Evolutionary conservation across 2,329 filamentous ascomycete species (phyloP).

Genomic region (Calonectria montana): DNA sequence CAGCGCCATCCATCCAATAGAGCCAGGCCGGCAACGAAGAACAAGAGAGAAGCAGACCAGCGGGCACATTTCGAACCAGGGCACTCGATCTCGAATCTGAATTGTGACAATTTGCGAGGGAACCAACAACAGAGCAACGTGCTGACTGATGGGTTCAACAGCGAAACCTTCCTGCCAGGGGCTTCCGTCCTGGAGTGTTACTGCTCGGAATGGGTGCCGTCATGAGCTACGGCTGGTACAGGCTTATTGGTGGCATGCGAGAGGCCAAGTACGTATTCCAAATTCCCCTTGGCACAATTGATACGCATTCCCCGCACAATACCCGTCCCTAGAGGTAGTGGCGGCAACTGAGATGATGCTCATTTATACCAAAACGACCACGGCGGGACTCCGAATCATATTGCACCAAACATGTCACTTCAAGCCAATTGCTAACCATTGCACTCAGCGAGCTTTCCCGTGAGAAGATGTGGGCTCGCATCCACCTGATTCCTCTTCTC

Average conservation of each 20-base stretch:
- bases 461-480: constrained; percentile 98
- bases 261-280: constrained; percentile 84
- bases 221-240: constrained; percentile 93
- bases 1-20: background rate
- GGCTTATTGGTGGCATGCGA: constrained; percentile 81
- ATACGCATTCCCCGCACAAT: background rate
- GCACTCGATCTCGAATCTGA: background rate
- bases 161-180: constrained; percentile 92
- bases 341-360: background rate
- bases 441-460: constrained; percentile 83
- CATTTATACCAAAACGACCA: background rate
- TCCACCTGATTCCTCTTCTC: constrained; percentile 91
- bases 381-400: background rate
- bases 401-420: background rate
- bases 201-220: constrained; percentile 80
- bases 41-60: background rate
- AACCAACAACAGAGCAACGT: background rate
- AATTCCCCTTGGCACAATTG: background rate
- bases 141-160: constrained; percentile 50
- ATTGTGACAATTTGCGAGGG: background rate
- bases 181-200: constrained; percentile 86
- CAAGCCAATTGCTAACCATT: constrained; percentile 16
- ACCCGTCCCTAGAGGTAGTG: background rate
- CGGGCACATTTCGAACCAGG: background rate
- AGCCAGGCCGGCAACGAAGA: background rate